Percentiles rank a stretch among this genome's conserved stretches.
phyloP scores from a whole-genome alignment of 306 rosid genomes.

The Malus sieversii region DNA sequence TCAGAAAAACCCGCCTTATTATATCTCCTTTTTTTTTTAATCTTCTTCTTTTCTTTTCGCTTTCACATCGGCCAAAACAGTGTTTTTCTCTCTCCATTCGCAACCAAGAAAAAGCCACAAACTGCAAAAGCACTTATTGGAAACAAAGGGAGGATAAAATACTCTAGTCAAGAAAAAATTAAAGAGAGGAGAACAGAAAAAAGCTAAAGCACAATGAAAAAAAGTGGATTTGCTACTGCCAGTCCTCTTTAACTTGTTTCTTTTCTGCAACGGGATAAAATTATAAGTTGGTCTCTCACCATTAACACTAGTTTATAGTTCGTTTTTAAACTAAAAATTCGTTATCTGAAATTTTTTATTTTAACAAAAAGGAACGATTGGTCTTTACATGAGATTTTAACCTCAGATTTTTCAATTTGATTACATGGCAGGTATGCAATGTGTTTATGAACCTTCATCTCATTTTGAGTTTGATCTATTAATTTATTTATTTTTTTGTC shows the following conservation, averaged over 20 bases:
- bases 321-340: no score
- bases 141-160: no score
- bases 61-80: slow-evolving; percentile 23
- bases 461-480: no score
- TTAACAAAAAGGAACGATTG: no score
- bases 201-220: slow-evolving; percentile 12
- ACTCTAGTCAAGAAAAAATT: neutral
- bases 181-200: neutral
- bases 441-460: no score
- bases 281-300: no score
- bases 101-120: slow-evolving; percentile 2
- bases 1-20: neutral
- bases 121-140: neutral
- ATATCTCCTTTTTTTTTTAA: neutral
- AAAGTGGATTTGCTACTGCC: neutral
- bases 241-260: neutral
- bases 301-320: no score
- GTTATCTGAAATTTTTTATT: no score
- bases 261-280: neutral
- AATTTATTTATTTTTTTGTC: no score
- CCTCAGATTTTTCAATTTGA: no score
- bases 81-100: slow-evolving; percentile 25
- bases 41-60: slow-evolving; percentile 1
- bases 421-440: no score
- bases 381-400: no score